Evolutionary conservation across 106 monocot species (phyloP), one percentile per base, ranked within the genome.

Genomic region (Dioscorea zingiberensis): DNA sequence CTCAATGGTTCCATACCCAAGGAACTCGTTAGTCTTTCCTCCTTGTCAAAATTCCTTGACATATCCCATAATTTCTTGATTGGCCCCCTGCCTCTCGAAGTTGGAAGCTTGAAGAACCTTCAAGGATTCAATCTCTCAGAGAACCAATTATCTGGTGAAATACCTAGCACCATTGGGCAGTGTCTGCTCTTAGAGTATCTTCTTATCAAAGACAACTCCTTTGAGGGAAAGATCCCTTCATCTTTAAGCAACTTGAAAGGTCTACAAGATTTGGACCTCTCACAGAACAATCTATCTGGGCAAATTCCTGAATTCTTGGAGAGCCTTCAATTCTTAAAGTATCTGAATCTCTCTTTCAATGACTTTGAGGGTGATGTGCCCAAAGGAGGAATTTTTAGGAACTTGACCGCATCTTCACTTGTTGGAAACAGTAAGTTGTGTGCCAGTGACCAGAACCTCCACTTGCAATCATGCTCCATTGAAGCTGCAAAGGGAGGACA

Each of bases 331-430:
- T 9, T 47, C 26, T 25, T 66, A 27, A 27, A 66, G 28, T 66
- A 54, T 29, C 28, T 66, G 18, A 66, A 66, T 54, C 51, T 66
- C 19, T 66, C 66, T 19, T 66, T 53, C 53, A 66, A 66, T 54
- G 19, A 66, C 29, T 51, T 66, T 9, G 66, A 54, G 17, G 66
- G 66, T n/a, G n/a, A 54, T 29, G 49, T 66, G 54, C 66, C 66
- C 3, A 30, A 15, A 3, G 48, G 48, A 54, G 66, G 66, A 26
- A 30, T 54, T 0, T 66, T 66, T 49, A 16, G 28, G 15, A 66
- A 66, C 28, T 10, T 29, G n/a, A 66, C 27, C 11, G 25, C 16
- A 54, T 7, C 54, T 54, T 66, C 54, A 27, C 18, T 54, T 0
- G 17, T 29, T n/a, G 66, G 66, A 16, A 66, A 66, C 66, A 29